These are phyloP conservation scores for Flaveria sonorensis DNA, from an alignment of 129 eudicot genomes.

Conservation along the genomic window DNA sequence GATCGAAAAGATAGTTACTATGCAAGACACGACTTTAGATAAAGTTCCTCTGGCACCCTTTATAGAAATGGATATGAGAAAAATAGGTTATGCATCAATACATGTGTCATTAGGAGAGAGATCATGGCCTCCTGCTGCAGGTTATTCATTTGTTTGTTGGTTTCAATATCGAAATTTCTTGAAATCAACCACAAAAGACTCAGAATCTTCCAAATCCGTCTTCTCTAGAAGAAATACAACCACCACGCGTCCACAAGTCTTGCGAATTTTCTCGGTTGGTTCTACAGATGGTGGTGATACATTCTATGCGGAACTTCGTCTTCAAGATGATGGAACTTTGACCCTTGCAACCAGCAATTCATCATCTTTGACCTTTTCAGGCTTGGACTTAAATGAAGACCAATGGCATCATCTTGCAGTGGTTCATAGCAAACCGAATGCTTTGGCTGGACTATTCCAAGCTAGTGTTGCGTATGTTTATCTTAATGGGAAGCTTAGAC, in stretches of 20 bases:
- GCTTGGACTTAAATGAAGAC: constrained; percentile 84
- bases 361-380: constrained; percentile 80
- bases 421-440: constrained; percentile 97
- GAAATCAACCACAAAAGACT: constrained; percentile 54
- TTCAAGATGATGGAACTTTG: constrained; percentile 85
- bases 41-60: constrained; percentile 86
- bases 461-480: constrained; percentile 92
- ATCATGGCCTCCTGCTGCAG: constrained; percentile 99
- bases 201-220: constrained; percentile 52
- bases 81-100: constrained; percentile 79
- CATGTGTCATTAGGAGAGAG: constrained; percentile 96
- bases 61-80: constrained; percentile 95
- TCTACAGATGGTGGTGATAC: constrained; percentile 62
- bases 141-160: constrained; percentile 98
- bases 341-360: constrained; percentile 93
- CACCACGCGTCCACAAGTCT: constrained; percentile 41
- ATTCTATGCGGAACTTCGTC: constrained; percentile 83
- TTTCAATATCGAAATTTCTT: constrained; percentile 74
- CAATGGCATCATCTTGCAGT: constrained; percentile 98
- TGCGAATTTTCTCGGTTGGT: constrained; percentile 87
- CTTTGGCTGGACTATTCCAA: constrained; percentile 95
- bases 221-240: constrained; percentile 46
- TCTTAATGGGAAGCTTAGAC: constrained; percentile 87
- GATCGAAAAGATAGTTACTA: constrained; percentile 83
- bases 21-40: constrained; percentile 71